A percentile compares a stretch with the other conserved stretches of the same genome.
These are phyloP conservation scores for Rhizopus arrhizus DNA, from an alignment of 371 early-diverging fungal species.

Conservation along the genomic window DNA sequence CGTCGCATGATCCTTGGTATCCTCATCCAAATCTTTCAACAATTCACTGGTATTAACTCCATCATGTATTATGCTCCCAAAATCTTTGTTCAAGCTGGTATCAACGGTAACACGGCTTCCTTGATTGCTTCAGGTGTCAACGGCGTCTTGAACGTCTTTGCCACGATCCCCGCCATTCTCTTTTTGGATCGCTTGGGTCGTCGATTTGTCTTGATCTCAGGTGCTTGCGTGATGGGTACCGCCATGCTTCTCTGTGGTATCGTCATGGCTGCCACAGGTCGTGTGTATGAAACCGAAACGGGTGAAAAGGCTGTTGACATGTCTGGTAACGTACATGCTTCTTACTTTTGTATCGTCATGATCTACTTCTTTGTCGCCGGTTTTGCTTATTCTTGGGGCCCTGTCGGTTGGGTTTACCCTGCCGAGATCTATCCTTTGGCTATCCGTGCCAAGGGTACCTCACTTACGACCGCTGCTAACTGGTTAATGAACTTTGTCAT, in stretches of 20 bases:
- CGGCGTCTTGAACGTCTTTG: conserved; percentile 71
- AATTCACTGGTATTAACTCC: conserved; percentile 61
- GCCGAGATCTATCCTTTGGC: conserved; percentile 67
- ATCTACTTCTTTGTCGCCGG: conserved; percentile 54
- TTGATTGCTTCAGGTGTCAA: conserved; percentile 76
- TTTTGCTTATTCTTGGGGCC: conserved; percentile 58
- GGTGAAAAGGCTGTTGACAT: conserved; percentile 32
- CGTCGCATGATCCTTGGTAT: conserved; percentile 70
- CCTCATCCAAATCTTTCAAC: conserved; percentile 71
- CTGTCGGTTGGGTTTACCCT: conserved; percentile 60
- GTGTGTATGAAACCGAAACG: conserved; percentile 3
- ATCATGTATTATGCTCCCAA: conserved; percentile 62
- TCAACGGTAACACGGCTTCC: conserved; percentile 48
- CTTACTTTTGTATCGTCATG: conserved; percentile 55
- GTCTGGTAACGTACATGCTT: conserved; percentile 40
- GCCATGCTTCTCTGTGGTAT: conserved; percentile 51
- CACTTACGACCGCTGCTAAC: conserved; percentile 67
- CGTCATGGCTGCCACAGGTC: conserved; percentile 43
- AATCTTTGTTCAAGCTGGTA: conserved; percentile 73
- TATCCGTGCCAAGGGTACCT: conserved; percentile 54
- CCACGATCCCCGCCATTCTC: conserved; percentile 76
- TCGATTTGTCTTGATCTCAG: conserved; percentile 46
- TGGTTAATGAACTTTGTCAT: conserved; percentile 63
- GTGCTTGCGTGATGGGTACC: conserved; percentile 48
- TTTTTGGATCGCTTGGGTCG: conserved; percentile 56